phyloP scores from a whole-genome alignment of 2,329 filamentous ascomycete genomes.

The Penicillium sp. region DNA sequence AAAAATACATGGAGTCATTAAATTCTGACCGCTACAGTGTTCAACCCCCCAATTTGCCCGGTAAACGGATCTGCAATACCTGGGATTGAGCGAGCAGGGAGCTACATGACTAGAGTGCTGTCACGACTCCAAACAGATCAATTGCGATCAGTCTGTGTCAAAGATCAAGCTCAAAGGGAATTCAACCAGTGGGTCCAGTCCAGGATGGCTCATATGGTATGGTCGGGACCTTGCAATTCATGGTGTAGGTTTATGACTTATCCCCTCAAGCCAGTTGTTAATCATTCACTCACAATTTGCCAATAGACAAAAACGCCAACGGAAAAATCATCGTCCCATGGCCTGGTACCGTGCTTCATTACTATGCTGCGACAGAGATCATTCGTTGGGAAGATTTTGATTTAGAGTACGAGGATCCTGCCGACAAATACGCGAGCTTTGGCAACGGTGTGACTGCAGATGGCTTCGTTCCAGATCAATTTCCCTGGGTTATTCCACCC shows the following conservation, averaged over 20 bases:
- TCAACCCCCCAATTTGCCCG: neutral
- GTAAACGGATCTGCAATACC: neutral
- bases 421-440: neutral
- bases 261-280: neutral
- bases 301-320: neutral
- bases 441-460: neutral
- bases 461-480: neutral
- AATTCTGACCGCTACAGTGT: neutral
- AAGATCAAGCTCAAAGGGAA: neutral
- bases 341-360: slow-evolving; percentile 17
- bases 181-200: neutral
- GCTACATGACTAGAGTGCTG: neutral
- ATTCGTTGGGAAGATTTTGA: slow-evolving; percentile 16
- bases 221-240: neutral
- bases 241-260: neutral
- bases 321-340: slow-evolving; percentile 13
- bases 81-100: neutral
- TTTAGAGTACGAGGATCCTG: neutral
- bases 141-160: neutral
- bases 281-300: neutral
- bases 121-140: neutral
- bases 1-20: neutral
- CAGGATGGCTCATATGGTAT: neutral
- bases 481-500: neutral
- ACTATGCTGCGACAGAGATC: slow-evolving; percentile 14